Evolutionary conservation across 768 basidiomycete genomes (phyloP).

Genomic region (Cyathus striatus): DNA sequence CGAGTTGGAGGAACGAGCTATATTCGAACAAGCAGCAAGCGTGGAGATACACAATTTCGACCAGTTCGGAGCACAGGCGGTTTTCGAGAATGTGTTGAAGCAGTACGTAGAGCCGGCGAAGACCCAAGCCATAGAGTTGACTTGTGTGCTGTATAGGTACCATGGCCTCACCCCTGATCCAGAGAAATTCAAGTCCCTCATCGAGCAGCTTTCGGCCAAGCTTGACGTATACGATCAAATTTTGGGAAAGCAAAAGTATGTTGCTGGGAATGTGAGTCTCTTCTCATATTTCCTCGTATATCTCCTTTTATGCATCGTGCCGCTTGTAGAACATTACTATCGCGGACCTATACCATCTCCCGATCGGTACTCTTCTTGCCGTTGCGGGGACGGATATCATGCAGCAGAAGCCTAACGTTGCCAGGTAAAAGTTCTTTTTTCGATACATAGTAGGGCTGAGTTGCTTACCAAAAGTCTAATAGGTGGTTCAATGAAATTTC

Average conservation of each 20-base stretch:
- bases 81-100: constrained; percentile 49
- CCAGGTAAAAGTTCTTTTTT: no score
- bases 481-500: constrained; percentile 28
- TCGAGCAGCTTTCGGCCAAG: constrained; percentile 25
- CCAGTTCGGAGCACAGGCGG: constrained; percentile 27
- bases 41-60: constrained; percentile 53
- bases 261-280: constrained; percentile 54
- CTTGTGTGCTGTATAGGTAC: no score
- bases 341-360: constrained; percentile 17
- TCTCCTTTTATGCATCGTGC: no score
- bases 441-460: no score
- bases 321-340: constrained; percentile 13
- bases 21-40: constrained; percentile 45
- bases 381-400: constrained; percentile 9
- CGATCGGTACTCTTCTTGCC: constrained; percentile 9
- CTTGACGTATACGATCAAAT: constrained; percentile 51
- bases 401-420: constrained; percentile 8
- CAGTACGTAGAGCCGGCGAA: no score
- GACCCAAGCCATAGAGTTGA: no score
- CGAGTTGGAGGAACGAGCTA: constrained; percentile 32
- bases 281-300: no score
- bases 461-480: no score
- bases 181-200: constrained; percentile 17
- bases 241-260: constrained; percentile 46
- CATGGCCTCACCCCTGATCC: constrained; percentile 11